These are phyloP conservation scores for Dalbergia cultrata DNA, from an alignment of 306 rosid genomes.

Conservation along the genomic window DNA sequence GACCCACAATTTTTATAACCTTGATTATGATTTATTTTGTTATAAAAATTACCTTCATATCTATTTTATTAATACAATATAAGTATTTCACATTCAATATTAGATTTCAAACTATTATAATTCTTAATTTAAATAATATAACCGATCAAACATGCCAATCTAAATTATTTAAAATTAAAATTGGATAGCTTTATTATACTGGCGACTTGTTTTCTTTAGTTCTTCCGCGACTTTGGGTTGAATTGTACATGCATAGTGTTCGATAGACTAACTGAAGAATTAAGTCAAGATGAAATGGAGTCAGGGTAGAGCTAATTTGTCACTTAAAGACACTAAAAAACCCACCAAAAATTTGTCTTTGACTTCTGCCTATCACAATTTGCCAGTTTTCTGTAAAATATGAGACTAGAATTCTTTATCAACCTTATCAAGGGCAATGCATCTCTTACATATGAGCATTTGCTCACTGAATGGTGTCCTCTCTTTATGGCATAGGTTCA, in stretches of 20 bases:
- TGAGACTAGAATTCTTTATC: not conserved
- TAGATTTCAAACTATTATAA: too few species aligned
- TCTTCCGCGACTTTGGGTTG: not conserved
- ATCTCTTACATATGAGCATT: not conserved
- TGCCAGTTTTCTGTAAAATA: not conserved
- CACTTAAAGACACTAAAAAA: not conserved
- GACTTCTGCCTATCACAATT: not conserved
- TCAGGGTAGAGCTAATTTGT: slow-evolving; percentile 1
- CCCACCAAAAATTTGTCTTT: not conserved
- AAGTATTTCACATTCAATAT: too few species aligned
- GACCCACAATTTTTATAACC: too few species aligned
- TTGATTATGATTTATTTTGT: too few species aligned
- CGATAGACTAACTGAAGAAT: not conserved
- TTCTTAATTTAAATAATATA: too few species aligned
- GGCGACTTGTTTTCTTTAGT: not conserved
- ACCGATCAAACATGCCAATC: too few species aligned
- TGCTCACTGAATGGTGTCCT: slow-evolving; percentile 20
- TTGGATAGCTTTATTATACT: not conserved
- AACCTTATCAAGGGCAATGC: not conserved
- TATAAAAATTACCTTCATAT: too few species aligned
- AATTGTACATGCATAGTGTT: not conserved
- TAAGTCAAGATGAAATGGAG: slow-evolving; percentile 2
- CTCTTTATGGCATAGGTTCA: slow-evolving; percentile 10
- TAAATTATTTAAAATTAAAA: too few species aligned
- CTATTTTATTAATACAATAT: too few species aligned